These are phyloP conservation scores for Diplodia sapinea DNA, from an alignment of 2,329 filamentous ascomycete species.

Conservation along the genomic window DNA sequence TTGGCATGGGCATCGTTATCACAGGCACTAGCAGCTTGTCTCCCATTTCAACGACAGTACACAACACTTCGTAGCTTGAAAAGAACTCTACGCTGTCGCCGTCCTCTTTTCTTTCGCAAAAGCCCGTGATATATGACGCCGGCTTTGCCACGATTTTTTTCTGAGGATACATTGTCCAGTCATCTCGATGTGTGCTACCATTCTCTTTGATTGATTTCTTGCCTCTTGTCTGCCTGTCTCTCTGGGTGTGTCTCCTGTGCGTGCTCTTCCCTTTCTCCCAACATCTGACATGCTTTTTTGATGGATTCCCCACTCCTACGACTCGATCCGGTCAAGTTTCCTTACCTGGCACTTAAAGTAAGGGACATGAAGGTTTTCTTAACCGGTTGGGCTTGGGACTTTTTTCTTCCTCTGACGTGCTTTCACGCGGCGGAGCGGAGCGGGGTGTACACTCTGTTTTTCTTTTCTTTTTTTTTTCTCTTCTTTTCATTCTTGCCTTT, in stretches of 20 bases:
- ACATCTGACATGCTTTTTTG: not conserved
- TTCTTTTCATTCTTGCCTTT: too few species aligned
- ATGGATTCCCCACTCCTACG: not conserved
- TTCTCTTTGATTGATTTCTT: not conserved
- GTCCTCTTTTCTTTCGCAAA: not conserved
- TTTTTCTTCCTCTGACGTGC: too few species aligned
- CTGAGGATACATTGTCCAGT: slow-evolving; percentile 5
- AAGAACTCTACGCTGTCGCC: not conserved
- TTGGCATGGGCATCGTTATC: not conserved
- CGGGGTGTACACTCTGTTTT: too few species aligned
- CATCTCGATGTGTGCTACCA: slow-evolving; percentile 6
- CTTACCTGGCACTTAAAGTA: too few species aligned
- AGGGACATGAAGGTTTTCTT: too few species aligned
- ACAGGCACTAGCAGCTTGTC: not conserved
- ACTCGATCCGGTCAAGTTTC: too few species aligned
- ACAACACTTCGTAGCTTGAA: not conserved
- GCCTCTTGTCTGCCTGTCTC: not conserved
- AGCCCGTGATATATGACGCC: not conserved
- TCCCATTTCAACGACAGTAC: not conserved
- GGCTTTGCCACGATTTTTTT: not conserved
- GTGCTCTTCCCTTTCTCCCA: not conserved
- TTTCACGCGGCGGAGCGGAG: too few species aligned
- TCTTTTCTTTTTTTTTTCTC: too few species aligned
- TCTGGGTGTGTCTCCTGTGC: not conserved
- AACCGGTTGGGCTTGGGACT: too few species aligned